These are phyloP conservation scores for Colletotrichum tabaci DNA, from an alignment of 2,329 filamentous ascomycete genomes.

Conservation along the genomic window DNA sequence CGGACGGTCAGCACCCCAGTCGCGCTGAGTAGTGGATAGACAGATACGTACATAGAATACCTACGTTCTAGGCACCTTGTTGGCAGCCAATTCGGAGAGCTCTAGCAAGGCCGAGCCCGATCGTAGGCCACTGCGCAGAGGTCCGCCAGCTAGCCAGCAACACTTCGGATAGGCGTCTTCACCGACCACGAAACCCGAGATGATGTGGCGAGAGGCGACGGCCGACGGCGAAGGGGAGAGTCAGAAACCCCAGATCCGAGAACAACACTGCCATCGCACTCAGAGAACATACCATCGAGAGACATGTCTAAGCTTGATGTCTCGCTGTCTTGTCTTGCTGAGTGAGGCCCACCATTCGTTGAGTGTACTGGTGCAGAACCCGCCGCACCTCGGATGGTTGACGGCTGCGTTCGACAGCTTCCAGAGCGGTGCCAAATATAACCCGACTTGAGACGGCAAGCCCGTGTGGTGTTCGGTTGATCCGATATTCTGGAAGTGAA, in stretches of 20 bases:
- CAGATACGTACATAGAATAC: no score
- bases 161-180: conserved; percentile 18
- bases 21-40: conserved; percentile 12
- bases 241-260: conserved; percentile 13
- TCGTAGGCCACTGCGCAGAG: conserved; percentile 12
- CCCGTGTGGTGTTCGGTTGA: neutral
- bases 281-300: neutral
- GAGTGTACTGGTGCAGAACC: neutral
- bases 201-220: conserved; percentile 3
- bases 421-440: conserved; percentile 19
- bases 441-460: conserved; percentile 7
- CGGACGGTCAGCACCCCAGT: conserved; percentile 17
- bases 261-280: neutral
- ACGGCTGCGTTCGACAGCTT: conserved; percentile 9
- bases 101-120: conserved; percentile 14
- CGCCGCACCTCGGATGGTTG: conserved; percentile 27
- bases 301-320: conserved; percentile 2
- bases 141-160: conserved; percentile 11
- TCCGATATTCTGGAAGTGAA: conserved; percentile 30
- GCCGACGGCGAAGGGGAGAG: conserved; percentile 8
- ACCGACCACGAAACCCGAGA: conserved; percentile 27
- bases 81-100: neutral
- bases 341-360: conserved; percentile 20
- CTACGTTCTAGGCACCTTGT: conserved; percentile 14
- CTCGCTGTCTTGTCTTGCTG: conserved; percentile 8